Evolutionary conservation across 805 yeast species (phyloP).

Genomic region (Saturnispora sanitii): DNA sequence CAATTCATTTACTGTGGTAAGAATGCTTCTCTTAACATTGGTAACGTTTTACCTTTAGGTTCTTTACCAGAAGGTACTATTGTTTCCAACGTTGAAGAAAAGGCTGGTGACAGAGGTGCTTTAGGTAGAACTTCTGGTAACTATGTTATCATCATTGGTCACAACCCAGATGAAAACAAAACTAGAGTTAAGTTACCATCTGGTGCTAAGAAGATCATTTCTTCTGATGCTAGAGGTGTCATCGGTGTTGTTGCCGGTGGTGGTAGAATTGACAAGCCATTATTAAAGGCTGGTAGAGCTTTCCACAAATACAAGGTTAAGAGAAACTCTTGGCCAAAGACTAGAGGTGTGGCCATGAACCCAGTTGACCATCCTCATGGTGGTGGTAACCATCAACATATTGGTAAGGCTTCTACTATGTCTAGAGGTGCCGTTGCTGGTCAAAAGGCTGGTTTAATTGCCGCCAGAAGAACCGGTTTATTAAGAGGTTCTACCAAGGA

Average conservation of each 20-base stretch:
- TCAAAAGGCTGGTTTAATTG: conserved; percentile 99
- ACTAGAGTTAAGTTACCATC: conserved; percentile 99
- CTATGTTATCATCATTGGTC: conserved; percentile 98
- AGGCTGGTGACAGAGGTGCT: conserved; percentile 99
- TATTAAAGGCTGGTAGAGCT: conserved; percentile 99
- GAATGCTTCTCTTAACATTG: conserved; percentile 93
- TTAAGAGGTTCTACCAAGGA: conserved; percentile 94
- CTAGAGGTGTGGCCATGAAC: conserved; percentile 99
- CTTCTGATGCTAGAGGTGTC: conserved; percentile 98
- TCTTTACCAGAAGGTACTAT: conserved; percentile 99
- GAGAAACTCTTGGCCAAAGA: conserved; percentile 99
- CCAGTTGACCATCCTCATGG: conserved; percentile 99
- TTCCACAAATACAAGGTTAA: conserved; percentile 99
- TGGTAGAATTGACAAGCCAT: conserved; percentile 99
- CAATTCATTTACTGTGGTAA: conserved; percentile 98
- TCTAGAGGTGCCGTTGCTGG: conserved; percentile 99
- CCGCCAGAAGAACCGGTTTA: conserved; percentile 99
- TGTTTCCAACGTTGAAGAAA: conserved; percentile 96
- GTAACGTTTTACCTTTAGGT: conserved; percentile 96
- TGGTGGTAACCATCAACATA: conserved; percentile 99
- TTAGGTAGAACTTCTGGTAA: conserved; percentile 99
- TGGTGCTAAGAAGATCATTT: conserved; percentile 94
- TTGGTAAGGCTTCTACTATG: conserved; percentile 99
- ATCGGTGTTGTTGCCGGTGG: conserved; percentile 99
- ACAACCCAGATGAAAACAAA: conserved; percentile 98